Evolutionary conservation across 2,329 filamentous ascomycete genomes (phyloP).

Genomic region (Sporothrix inflata): DNA sequence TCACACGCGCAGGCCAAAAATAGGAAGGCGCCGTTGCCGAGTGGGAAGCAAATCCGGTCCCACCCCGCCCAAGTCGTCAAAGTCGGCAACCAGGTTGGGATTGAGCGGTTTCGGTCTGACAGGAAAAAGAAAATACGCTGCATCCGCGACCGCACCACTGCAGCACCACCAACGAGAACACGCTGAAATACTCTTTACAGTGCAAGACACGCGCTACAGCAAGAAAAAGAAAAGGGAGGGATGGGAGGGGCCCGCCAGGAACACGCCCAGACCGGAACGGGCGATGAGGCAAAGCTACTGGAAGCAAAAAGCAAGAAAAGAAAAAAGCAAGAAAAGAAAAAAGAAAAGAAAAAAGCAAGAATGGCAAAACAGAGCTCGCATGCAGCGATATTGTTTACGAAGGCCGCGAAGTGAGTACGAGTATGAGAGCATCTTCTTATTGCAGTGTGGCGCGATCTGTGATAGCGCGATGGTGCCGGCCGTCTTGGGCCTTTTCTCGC

Average conservation of each 20-base stretch:
- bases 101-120: not conserved
- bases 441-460: not conserved
- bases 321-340: not conserved
- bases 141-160: too few relatives aligned
- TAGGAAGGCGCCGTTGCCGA: conserved; percentile 12
- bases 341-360: not conserved
- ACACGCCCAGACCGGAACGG: not conserved
- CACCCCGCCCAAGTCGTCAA: not conserved
- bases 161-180: too few relatives aligned
- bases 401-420: not conserved
- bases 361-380: not conserved
- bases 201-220: not conserved
- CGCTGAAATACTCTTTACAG: too few relatives aligned
- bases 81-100: not conserved
- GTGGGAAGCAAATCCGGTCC: not conserved
- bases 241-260: not conserved
- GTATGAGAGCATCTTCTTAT: not conserved
- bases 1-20: conserved; percentile 4
- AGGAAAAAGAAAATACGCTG: not conserved
- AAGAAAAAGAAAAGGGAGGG: not conserved
- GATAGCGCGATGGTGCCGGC: conserved; percentile 9
- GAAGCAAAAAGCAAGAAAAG: not conserved
- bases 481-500: not conserved
- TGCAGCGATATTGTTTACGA: conserved; percentile 13
- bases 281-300: not conserved